Percentiles rank a stretch among this genome's conserved stretches.
Conservation (phyloP, 2,329 filamentous ascomycete genomes). For the Sporothrix humicola region DNA sequence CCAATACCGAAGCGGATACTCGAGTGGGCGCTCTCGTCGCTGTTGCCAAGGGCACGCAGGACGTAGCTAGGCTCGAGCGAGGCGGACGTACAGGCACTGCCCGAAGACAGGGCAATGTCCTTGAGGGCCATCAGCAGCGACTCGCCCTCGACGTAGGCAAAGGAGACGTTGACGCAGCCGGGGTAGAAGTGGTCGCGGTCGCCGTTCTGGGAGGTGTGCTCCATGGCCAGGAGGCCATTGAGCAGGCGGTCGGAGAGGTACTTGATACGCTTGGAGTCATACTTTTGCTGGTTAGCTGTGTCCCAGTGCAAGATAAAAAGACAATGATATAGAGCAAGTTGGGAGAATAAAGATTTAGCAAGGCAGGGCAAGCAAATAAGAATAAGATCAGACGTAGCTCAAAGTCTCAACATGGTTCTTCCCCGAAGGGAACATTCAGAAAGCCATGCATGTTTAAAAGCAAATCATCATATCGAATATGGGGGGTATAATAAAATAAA, state of each 20-base stretch:
- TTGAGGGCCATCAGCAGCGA: conserved; percentile 98
- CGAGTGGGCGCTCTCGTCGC: conserved; percentile 95
- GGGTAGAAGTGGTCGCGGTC: conserved; percentile 85
- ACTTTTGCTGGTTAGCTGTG: conserved; percentile 60
- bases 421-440: conserved; percentile 73
- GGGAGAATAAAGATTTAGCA: conserved; percentile 32
- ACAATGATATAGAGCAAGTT: neutral
- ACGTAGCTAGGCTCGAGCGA: conserved; percentile 97
- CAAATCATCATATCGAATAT: conserved; percentile 72
- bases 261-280: conserved; percentile 86
- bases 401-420: conserved; percentile 60
- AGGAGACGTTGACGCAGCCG: conserved; percentile 97
- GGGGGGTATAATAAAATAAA: conserved; percentile 38
- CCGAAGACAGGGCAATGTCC: conserved; percentile 95
- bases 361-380: conserved; percentile 1
- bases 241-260: conserved; percentile 81
- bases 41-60: conserved; percentile 89
- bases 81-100: conserved; percentile 95
- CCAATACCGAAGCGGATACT: conserved; percentile 98
- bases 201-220: conserved; percentile 92
- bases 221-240: conserved; percentile 81
- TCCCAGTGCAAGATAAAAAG: neutral
- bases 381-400: conserved; percentile 66
- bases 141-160: conserved; percentile 97
- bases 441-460: conserved; percentile 85